A percentile compares a stretch with the other conserved stretches of the same genome.
These are phyloP conservation scores for Fagopyrum tataricum DNA, from an alignment of 148 eudicot genomes.

Conservation along the genomic window DNA sequence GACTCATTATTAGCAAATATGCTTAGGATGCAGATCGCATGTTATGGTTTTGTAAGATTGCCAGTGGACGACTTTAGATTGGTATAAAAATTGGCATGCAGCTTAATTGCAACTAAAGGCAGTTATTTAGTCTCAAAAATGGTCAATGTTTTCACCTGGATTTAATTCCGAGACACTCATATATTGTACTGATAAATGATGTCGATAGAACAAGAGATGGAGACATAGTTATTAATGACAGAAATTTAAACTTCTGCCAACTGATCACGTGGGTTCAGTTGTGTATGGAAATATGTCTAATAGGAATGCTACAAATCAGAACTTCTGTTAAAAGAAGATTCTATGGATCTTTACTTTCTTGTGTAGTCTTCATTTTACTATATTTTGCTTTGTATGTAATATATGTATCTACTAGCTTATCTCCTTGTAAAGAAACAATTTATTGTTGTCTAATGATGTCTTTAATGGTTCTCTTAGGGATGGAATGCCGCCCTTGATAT, in stretches of 20 bases:
- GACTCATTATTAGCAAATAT: neutral
- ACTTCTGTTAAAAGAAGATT: neutral
- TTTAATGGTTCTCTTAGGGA: constrained; percentile 40
- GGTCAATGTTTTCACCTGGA: neutral
- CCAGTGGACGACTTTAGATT: neutral
- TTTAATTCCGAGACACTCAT: neutral
- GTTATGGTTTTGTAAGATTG: neutral
- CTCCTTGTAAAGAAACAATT: neutral
- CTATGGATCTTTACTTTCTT: neutral
- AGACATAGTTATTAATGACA: neutral
- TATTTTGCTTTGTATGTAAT: neutral
- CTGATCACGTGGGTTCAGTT: neutral
- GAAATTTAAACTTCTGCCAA: neutral
- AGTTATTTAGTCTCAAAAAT: neutral
- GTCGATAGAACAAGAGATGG: neutral
- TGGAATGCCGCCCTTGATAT: constrained; percentile 69
- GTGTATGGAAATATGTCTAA: neutral
- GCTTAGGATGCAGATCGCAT: neutral
- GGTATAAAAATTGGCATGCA: neutral
- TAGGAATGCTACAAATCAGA: neutral
- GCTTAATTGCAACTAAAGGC: neutral
- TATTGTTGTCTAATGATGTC: neutral
- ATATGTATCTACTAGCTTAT: neutral
- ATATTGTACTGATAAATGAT: neutral
- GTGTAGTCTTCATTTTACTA: neutral